These are phyloP conservation scores for Cytospora schulzeri DNA, from an alignment of 2,329 filamentous ascomycete species.

Conservation along the genomic window DNA sequence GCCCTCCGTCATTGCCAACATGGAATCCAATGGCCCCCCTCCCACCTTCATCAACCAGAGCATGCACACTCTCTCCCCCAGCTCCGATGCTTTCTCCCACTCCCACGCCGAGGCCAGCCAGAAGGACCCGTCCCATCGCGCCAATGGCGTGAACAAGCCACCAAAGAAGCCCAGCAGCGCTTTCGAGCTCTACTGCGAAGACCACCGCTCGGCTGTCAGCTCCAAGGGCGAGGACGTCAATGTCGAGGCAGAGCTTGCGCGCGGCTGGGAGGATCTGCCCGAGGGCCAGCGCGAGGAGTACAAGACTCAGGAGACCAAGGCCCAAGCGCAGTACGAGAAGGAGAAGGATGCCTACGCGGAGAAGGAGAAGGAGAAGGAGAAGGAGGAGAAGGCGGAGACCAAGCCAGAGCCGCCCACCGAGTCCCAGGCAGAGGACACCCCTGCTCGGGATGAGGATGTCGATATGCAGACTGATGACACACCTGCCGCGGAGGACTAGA, in stretches of 20 bases:
- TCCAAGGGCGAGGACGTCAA: conserved; percentile 48
- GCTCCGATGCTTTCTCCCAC: conserved; percentile 57
- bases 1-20: conserved; percentile 50
- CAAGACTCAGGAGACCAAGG: conserved; percentile 45
- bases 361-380: conserved; percentile 40
- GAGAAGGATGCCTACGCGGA: conserved; percentile 42
- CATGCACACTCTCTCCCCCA: conserved; percentile 49
- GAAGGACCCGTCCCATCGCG: conserved; percentile 30
- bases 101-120: conserved; percentile 39
- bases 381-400: conserved; percentile 27
- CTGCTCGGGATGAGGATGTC: conserved; percentile 49
- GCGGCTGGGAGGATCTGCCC: conserved; percentile 56
- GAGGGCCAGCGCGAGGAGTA: conserved; percentile 53
- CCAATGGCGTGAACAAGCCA: conserved; percentile 45
- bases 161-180: conserved; percentile 50
- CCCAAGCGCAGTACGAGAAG: conserved; percentile 45
- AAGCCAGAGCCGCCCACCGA: conserved; percentile 26
- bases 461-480: conserved; percentile 53
- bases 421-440: conserved; percentile 32
- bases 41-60: conserved; percentile 52
- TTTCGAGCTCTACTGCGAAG: conserved; percentile 58
- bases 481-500: conserved; percentile 18
- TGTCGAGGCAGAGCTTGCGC: conserved; percentile 58
- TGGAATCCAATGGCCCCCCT: conserved; percentile 36
- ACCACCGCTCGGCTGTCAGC: conserved; percentile 48